These are phyloP conservation scores for Tetrapisispora phaffii DNA, from an alignment of 805 yeast genomes.

Conservation along the genomic window DNA sequence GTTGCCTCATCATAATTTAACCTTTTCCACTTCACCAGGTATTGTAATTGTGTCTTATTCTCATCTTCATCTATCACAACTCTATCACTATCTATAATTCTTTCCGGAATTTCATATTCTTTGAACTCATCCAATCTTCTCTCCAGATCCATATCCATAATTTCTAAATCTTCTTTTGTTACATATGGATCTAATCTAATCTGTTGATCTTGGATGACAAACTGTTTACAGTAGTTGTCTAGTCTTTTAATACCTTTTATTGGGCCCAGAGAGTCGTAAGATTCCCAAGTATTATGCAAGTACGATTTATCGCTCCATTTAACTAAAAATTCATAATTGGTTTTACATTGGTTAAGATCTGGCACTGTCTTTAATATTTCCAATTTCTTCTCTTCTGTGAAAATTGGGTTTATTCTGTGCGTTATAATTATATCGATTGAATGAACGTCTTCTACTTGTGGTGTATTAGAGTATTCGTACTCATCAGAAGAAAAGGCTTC, in stretches of 20 bases:
- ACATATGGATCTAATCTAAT: constrained; percentile 69
- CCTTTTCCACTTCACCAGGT: constrained; percentile 88
- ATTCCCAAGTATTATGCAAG: constrained; percentile 91
- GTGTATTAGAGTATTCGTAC: constrained; percentile 21
- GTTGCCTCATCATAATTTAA: constrained; percentile 91
- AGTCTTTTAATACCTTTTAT: constrained; percentile 72
- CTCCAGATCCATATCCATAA: constrained; percentile 84
- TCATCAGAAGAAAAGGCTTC: constrained; percentile 11
- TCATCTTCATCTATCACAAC: constrained; percentile 37
- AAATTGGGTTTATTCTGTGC: constrained; percentile 19
- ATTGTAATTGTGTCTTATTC: constrained; percentile 56
- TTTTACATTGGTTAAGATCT: constrained; percentile 44
- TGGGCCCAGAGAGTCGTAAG: constrained; percentile 41
- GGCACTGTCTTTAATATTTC: constrained; percentile 26
- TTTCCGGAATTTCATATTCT: constrained; percentile 77
- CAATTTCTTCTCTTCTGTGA: constrained; percentile 11
- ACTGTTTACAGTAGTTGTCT: constrained; percentile 84
- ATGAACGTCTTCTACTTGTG: constrained; percentile 30
- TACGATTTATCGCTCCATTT: constrained; percentile 88
- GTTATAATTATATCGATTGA: constrained; percentile 22
- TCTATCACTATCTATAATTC: constrained; percentile 82
- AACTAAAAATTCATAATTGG: constrained; percentile 50
- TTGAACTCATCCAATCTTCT: constrained; percentile 70
- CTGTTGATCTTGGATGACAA: constrained; percentile 60
- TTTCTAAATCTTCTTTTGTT: constrained; percentile 84